phyloP scores from a whole-genome alignment of 2,329 filamentous ascomycete species.

The Xylariaceae sp. region DNA sequence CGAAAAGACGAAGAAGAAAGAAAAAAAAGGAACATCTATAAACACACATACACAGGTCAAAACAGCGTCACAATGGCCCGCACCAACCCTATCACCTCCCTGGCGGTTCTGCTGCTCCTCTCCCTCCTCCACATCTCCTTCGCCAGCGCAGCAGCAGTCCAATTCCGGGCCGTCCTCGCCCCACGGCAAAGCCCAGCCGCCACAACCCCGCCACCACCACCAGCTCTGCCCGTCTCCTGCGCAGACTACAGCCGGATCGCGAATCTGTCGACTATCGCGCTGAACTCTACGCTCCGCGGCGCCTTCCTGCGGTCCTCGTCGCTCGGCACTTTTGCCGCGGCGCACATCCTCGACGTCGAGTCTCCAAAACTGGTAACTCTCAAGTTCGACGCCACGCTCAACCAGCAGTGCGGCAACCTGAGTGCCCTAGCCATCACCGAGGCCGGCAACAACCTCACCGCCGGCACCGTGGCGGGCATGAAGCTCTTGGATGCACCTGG shows the following conservation, averaged over 20 bases:
- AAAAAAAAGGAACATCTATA: conserved; percentile 7
- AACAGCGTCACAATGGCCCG: conserved; percentile 29
- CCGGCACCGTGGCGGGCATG: conserved; percentile 48
- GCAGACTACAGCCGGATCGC: conserved; percentile 52
- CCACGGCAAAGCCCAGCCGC: conserved; percentile 35
- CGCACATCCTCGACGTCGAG: conserved; percentile 51
- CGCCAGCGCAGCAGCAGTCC: conserved; percentile 27
- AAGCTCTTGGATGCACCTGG: conserved; percentile 43
- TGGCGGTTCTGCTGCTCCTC: conserved; percentile 35
- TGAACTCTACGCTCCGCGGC: conserved; percentile 54
- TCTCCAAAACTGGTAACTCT: conserved; percentile 46
- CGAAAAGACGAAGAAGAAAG: neutral
- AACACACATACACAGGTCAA: neutral
- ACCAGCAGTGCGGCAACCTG: conserved; percentile 53
- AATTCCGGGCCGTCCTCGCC: conserved; percentile 26
- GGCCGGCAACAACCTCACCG: conserved; percentile 53
- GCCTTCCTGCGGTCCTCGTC: conserved; percentile 52
- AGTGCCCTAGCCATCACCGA: conserved; percentile 51
- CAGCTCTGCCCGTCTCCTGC: conserved; percentile 40
- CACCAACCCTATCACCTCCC: conserved; percentile 28
- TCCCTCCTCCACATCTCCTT: conserved; percentile 32
- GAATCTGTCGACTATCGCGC: conserved; percentile 54
- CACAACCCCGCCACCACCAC: conserved; percentile 7
- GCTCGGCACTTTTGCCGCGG: conserved; percentile 48
- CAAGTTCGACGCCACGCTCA: conserved; percentile 49